Percentiles rank a stretch among this genome's conserved stretches.
These are phyloP conservation scores for Purpureocillium lavendulum DNA, from an alignment of 2,329 filamentous ascomycete genomes.

Conservation along the genomic window DNA sequence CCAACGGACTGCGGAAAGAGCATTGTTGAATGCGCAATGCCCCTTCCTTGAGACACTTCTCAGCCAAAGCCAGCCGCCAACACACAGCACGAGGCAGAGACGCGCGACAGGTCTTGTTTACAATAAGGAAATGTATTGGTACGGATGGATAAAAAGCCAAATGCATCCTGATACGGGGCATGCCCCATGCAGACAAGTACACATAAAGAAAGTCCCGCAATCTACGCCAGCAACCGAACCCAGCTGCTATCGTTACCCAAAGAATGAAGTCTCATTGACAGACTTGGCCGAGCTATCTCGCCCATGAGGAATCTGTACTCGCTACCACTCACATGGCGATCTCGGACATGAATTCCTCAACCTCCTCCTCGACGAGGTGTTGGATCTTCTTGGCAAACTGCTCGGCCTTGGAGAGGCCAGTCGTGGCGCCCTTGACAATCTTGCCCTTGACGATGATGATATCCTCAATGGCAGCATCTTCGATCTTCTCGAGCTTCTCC, in stretches of 20 bases:
- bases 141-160: conserved; percentile 2
- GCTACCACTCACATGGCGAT: neutral
- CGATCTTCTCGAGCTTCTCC: conserved; percentile 48
- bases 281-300: too few species aligned
- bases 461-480: conserved; percentile 51
- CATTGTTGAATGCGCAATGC: too few species aligned
- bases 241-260: conserved; percentile 1
- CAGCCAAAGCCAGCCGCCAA: too few species aligned
- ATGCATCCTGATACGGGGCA: conserved; percentile 5
- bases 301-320: too few species aligned
- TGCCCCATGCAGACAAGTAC: conserved; percentile 5
- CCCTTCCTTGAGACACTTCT: too few species aligned
- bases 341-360: conserved; percentile 51
- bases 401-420: conserved; percentile 47
- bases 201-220: conserved; percentile 1
- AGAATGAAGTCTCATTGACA: conserved; percentile 4
- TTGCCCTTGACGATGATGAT: conserved; percentile 51
- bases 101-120: neutral
- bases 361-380: conserved; percentile 51
- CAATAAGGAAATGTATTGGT: conserved; percentile 7
- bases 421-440: conserved; percentile 44
- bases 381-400: conserved; percentile 57
- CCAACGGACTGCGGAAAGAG: too few species aligned
- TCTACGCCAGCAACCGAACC: conserved; percentile 4
- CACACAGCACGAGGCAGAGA: neutral